Evolutionary conservation across 768 basidiomycete genomes (phyloP).

Genomic region (Strobilomyces dryophilus): DNA sequence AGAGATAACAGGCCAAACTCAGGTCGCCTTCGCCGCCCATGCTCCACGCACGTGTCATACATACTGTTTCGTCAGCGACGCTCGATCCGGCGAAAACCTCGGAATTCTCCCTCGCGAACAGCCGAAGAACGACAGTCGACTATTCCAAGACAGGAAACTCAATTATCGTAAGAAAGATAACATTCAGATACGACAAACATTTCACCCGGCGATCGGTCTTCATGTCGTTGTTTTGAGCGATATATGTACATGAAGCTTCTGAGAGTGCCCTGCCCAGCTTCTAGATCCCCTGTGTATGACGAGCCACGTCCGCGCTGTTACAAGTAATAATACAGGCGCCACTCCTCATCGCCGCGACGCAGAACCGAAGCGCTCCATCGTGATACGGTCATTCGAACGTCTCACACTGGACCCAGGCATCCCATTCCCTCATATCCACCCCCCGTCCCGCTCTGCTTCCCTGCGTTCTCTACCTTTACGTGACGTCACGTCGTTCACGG

Average conservation of each 20-base stretch:
- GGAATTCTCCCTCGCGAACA: not conserved
- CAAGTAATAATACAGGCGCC: not conserved
- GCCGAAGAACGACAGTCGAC: not conserved
- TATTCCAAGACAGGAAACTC: not conserved
- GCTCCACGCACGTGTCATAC: not conserved
- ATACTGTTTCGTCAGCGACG: not conserved
- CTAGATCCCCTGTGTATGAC: not conserved
- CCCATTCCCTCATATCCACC: not conserved
- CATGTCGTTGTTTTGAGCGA: not conserved
- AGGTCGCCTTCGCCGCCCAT: no score
- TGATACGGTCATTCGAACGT: not conserved
- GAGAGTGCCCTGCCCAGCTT: not conserved
- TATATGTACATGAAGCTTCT: not conserved
- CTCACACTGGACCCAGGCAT: not conserved
- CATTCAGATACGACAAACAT: constrained; percentile 13
- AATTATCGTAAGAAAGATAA: constrained; percentile 15
- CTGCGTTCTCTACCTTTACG: not conserved
- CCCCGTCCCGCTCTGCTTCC: not conserved
- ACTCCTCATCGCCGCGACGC: not conserved
- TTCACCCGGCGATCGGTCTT: not conserved
- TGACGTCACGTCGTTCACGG: not conserved
- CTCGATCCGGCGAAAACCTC: not conserved
- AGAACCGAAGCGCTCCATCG: not conserved
- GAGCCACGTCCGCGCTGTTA: not conserved
- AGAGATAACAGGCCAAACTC: no score